Base-by-base conservation (phyloP, 2,329 filamentous ascomycete genomes). In the Exophiala xenobiotica region DNA sequence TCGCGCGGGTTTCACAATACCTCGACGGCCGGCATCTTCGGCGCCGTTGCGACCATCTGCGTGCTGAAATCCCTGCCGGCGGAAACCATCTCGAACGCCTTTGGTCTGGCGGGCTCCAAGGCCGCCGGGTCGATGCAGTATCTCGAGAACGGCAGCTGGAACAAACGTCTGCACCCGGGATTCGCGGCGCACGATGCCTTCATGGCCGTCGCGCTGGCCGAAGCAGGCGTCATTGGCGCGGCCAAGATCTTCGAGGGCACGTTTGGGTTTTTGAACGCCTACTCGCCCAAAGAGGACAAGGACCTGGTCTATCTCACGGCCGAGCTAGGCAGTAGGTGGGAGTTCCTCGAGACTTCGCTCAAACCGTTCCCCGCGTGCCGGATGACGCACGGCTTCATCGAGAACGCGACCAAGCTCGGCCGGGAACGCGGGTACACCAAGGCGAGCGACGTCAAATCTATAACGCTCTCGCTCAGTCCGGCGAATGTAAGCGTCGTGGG, bases 101-200 rank as follows among this genome's bases (percentile, higher is more conserved):
- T 69, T 44, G 68, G 68, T 3, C 59, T 71, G 6, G 68, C 67
- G 1, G 67, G 65, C 3, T 66, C 63, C 44, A 70, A 68, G 57
- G 67, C 68, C 8, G 67, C 67, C 2, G 68, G 68, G 1, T 66
- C 64, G 3, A 68, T 70, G 67, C 68, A 71, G 44, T 71, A 68
- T 49, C 64, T 71, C 16, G 67, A 66, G 22, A 71, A 71, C 48
- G 68, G 68, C 8, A 62, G 56, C 18, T 69, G 66, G 63, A 70
- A 71, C 55, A 71, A 71, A 52, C 61, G 68, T 6, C 62, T 71
- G 2, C 67, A 70, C 54, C 67, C 68, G 8, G 68, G 68, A 0
- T 71, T 71, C 56, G 67, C 68, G 3, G 67, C 65, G 8, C 67
- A 70, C 42, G 68, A 71, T 56, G 68, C 68, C 2, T 70, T 69